Conservation (phyloP, 306 rosid species). For the Acacia acuminata region DNA sequence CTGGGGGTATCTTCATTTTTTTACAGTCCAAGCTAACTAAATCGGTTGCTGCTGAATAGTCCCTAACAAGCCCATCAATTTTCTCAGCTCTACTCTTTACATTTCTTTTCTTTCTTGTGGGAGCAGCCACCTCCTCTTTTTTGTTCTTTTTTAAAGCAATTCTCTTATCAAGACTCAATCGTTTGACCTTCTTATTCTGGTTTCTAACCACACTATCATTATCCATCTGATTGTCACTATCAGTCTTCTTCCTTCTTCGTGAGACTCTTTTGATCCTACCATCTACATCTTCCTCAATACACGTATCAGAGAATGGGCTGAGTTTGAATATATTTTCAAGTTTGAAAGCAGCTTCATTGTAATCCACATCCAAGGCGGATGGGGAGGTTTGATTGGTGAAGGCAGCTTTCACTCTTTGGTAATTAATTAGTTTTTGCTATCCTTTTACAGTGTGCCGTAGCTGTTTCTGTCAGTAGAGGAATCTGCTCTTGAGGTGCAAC, state of each 20-base stretch:
- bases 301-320: conserved; percentile 51
- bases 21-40: conserved; percentile 86
- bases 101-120: conserved; percentile 45
- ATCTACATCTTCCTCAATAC: conserved; percentile 46
- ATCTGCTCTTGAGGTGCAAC: conserved; percentile 59
- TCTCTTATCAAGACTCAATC: conserved; percentile 79
- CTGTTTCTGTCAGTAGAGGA: conserved; percentile 48
- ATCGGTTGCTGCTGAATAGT: conserved; percentile 68
- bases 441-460: conserved; percentile 49
- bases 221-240: conserved; percentile 42
- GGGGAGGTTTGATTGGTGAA: conserved; percentile 53
- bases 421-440: conserved; percentile 46
- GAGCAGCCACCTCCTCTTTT: conserved; percentile 39
- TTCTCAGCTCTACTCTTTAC: conserved; percentile 43
- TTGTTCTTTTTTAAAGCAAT: conserved; percentile 55
- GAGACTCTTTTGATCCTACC: conserved; percentile 44
- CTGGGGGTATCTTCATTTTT: conserved; percentile 86
- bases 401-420: conserved; percentile 50
- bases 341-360: conserved; percentile 91
- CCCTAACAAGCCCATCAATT: conserved; percentile 72
- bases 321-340: conserved; percentile 86
- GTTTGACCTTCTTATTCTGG: conserved; percentile 52
- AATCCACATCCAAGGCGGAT: conserved; percentile 72
- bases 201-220: conserved; percentile 52
- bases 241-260: conserved; percentile 54